Evolutionary conservation across 768 basidiomycete species (phyloP), one percentile per base, ranked within the genome.

Genomic region (Lactarius tabidus): DNA sequence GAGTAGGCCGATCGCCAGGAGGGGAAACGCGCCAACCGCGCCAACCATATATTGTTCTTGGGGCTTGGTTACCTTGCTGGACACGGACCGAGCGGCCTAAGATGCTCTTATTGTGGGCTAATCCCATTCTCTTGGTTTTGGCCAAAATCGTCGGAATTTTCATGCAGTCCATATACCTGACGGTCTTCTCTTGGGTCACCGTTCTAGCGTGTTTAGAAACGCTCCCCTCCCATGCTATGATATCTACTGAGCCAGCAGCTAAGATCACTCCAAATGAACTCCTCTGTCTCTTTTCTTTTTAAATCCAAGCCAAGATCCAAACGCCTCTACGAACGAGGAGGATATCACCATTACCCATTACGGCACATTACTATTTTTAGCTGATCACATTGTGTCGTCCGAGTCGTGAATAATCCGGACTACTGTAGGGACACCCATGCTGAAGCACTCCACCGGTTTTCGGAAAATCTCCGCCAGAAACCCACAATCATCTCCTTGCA

Each of bases 401-500:
- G 4, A 17, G 53, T 18, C 17, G 53, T 54, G 4, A 35, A 18
- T 55, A 45, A 33, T 54, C 38, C 38, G 38, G 15, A 14, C 15
- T 17, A 35, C 4, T 33, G 33, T 33, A 3, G 33, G n/a, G 33
- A 33, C n/a, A 35, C 28, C 10, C 17, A 20, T 61, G 36, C 28
- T 54, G 60, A 54, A 54, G 29, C 60, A 15, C 8, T 54, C 3
- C 14, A 43, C 28, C 2, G 52, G 39, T 28, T 41, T 12, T 35
- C 36, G 52, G 38, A 38, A 38, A 39, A n/a, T 31, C 52, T 2
- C 36, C 20, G 26, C 52, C 28, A 61, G 15, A 15, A 36, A 54
- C 60, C 60, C 60, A 61, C 56, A 29, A 41, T 60, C 20, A 29
- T 61, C 39, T 61, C 60, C 60, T 53, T 39, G 14, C 28, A 5